phyloP scores from a whole-genome alignment of 108 stramenopile genomes.

The Cyclotella sp. region DNA sequence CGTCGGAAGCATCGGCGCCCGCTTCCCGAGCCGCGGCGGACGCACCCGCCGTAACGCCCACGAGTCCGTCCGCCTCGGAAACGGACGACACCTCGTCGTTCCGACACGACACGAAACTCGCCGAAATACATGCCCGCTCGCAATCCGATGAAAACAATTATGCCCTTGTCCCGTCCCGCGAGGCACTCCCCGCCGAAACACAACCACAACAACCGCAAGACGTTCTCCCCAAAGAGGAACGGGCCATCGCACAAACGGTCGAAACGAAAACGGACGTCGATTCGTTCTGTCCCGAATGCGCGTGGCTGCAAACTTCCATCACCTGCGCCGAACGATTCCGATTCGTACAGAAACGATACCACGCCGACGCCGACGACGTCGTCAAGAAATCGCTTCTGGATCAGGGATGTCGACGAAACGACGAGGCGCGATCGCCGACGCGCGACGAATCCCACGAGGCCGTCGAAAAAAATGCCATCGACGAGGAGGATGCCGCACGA shows the following conservation, averaged over 20 bases:
- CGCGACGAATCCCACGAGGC: too few relatives aligned
- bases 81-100: too few relatives aligned
- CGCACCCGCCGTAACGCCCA: too few relatives aligned
- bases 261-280: constrained; percentile 23
- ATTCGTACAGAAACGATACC: neutral
- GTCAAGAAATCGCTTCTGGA: neutral
- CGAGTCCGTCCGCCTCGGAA: too few relatives aligned
- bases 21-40: too few relatives aligned
- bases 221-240: neutral
- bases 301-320: neutral
- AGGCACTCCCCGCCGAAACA: too few relatives aligned
- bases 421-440: too few relatives aligned
- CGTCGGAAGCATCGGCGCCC: too few relatives aligned
- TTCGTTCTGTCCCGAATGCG: constrained; percentile 17
- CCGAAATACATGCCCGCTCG: neutral
- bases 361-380: neutral
- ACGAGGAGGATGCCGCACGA: neutral
- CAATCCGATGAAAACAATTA: neutral
- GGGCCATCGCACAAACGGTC: constrained; percentile 7
- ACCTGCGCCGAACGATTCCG: neutral
- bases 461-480: neutral
- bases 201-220: too few relatives aligned
- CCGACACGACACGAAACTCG: too few relatives aligned
- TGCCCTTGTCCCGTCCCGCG: too few relatives aligned
- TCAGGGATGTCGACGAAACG: neutral